phyloP scores from a whole-genome alignment of 768 basidiomycete genomes.

The button mushroom (Agaricus bisporus) region DNA sequence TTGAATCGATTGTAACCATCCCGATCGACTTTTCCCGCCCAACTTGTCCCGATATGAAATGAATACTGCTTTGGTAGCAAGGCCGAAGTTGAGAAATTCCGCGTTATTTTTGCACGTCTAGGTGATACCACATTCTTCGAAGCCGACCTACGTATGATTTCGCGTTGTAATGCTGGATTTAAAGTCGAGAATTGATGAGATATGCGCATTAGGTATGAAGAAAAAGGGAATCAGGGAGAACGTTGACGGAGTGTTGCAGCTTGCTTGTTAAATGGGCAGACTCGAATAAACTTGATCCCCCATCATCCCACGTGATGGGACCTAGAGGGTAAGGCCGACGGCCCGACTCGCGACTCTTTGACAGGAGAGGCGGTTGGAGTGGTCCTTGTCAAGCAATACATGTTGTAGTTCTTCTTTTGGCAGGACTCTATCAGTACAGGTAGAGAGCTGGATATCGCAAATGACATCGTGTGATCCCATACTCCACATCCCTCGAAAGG shows the following conservation, averaged over 20 bases:
- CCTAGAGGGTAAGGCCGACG: no score
- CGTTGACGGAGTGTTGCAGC: background rate
- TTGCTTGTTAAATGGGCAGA: background rate
- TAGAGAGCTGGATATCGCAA: no score
- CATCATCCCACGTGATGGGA: no score
- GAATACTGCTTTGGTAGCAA: conserved; percentile 42
- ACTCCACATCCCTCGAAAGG: no score
- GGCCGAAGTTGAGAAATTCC: conserved; percentile 5
- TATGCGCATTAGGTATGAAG: conserved; percentile 7
- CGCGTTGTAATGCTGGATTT: conserved; percentile 6
- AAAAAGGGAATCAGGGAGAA: background rate
- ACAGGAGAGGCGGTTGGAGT: no score
- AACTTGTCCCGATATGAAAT: conserved; percentile 74
- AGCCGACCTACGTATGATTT: conserved; percentile 7
- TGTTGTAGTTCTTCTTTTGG: no score
- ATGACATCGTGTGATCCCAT: no score
- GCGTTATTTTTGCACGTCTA: background rate
- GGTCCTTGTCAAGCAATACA: no score
- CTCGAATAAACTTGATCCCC: background rate
- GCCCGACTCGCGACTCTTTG: no score
- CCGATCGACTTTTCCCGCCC: conserved; percentile 65
- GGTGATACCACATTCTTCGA: background rate
- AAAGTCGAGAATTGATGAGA: background rate
- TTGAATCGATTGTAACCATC: conserved; percentile 23
- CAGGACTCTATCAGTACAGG: no score